Evolutionary conservation across 2,329 filamentous ascomycete species (phyloP).

Genomic region (Colletotrichum karsti): DNA sequence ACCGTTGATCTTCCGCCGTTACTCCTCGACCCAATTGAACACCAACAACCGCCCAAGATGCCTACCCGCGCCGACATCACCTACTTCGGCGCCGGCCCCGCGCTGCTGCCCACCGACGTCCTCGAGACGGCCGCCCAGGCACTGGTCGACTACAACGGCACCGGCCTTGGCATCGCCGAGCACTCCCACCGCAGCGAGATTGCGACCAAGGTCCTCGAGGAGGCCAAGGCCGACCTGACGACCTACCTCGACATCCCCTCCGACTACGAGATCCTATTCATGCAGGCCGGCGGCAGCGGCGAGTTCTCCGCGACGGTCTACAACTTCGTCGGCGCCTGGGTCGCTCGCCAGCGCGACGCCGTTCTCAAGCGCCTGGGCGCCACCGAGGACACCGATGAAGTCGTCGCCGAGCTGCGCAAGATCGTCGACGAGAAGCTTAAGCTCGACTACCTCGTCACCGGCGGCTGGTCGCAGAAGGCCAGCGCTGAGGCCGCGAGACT

Average conservation of each 20-base stretch:
- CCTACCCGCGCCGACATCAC: constrained; percentile 77
- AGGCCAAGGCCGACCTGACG: constrained; percentile 78
- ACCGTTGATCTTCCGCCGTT: neutral
- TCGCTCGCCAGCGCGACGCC: constrained; percentile 71
- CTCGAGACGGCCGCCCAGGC: constrained; percentile 80
- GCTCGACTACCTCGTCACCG: constrained; percentile 90
- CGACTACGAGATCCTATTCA: constrained; percentile 88
- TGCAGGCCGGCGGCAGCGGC: constrained; percentile 87
- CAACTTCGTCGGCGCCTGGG: constrained; percentile 86
- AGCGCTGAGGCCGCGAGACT: constrained; percentile 83
- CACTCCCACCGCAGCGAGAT: constrained; percentile 87
- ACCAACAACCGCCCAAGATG: constrained; percentile 54
- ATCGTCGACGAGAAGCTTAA: constrained; percentile 76
- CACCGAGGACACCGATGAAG: constrained; percentile 52
- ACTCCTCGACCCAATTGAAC: neutral
- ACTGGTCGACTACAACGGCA: constrained; percentile 82
- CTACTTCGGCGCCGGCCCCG: constrained; percentile 92
- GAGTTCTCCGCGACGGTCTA: constrained; percentile 86
- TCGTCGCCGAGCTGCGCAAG: constrained; percentile 67
- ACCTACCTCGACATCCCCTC: constrained; percentile 83
- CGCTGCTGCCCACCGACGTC: constrained; percentile 83
- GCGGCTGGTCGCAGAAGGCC: constrained; percentile 88
- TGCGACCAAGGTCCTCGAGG: constrained; percentile 80
- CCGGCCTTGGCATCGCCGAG: constrained; percentile 86
- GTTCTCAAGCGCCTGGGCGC: constrained; percentile 64